Evolutionary conservation across 352 stramenopile genomes (phyloP).

Genomic region (Elongisporangium senticosum): DNA sequence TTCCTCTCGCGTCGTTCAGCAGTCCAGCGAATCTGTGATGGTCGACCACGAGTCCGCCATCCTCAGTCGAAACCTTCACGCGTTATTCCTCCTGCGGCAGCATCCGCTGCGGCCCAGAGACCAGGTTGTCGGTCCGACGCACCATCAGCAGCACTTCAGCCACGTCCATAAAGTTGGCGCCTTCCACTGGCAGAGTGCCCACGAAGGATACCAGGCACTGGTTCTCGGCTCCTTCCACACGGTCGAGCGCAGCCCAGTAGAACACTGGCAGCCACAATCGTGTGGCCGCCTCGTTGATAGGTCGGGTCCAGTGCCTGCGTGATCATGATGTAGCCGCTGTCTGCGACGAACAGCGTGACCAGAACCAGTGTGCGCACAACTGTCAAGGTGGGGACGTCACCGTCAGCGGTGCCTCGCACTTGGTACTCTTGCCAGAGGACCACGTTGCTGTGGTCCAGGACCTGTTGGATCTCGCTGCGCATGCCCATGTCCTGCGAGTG

Average conservation of each 20-base stretch:
- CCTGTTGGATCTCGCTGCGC: conserved; percentile 35
- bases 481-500: conserved; percentile 45
- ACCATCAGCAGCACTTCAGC: neutral
- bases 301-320: conserved; percentile 31
- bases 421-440: conserved; percentile 21
- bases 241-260: conserved; percentile 11
- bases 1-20: no score
- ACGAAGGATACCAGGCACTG: no score
- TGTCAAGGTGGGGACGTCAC: conserved; percentile 10
- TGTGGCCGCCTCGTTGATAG: no score
- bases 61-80: no score
- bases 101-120: conserved; percentile 4
- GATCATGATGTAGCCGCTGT: conserved; percentile 31
- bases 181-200: no score
- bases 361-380: conserved; percentile 41
- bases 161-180: neutral
- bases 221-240: no score
- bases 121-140: conserved; percentile 9
- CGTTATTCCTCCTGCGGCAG: no score
- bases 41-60: no score
- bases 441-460: conserved; percentile 59
- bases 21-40: no score
- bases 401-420: conserved; percentile 15
- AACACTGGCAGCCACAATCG: conserved; percentile 14
- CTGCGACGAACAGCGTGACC: conserved; percentile 29